Evolutionary conservation across 129 eudicot genomes (phyloP), one percentile per base, ranked within the genome.

Genomic region (Daucus carota): DNA sequence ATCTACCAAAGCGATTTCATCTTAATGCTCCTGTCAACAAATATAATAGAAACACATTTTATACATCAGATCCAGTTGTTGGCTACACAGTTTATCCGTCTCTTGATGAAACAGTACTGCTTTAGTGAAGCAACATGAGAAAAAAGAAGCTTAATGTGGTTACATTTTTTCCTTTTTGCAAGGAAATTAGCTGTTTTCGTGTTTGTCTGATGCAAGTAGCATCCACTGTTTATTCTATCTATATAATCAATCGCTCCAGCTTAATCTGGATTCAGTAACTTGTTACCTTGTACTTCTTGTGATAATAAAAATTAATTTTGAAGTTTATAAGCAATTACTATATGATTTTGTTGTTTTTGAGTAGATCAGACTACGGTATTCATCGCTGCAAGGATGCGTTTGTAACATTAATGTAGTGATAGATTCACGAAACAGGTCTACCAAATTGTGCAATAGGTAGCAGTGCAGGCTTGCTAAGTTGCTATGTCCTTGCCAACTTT

Each of bases 41-140:
- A 52, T 75, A 75, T 9, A 15, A 75, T 10, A 54, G 78, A 22
- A 59, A 38, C 24, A 75, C 78, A 16, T 57, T 75, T 29, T 75
- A 75, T 38, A 34, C 0, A 38, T 45, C 50, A 20, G 78, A 75
- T 52, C 78, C 78, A 4, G 40, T 75, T 75, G 17, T 76, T 42
- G 60, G 79, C 54, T 76, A 60, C 43, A 76, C 44, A 42, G 79
- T 63, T 63, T 62, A 76, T 76, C 73, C 79, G 20, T 76, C 41
- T 43, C 73, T 76, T 20, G 79, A 38, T n/a, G 36, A 50, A 42
- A 15, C 57, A 24, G 1, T 24, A 24, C 24, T 29, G 78, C 62
- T 57, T 75, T 38, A 75, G 41, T n/a, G 50, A 26, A 54, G 47
- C 1, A 20, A 26, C 17, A 24, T 57, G 20, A 1, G 26, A n/a